Conservation (phyloP, 495 filamentous ascomycete species). For the Aspergillus kassunensis region DNA sequence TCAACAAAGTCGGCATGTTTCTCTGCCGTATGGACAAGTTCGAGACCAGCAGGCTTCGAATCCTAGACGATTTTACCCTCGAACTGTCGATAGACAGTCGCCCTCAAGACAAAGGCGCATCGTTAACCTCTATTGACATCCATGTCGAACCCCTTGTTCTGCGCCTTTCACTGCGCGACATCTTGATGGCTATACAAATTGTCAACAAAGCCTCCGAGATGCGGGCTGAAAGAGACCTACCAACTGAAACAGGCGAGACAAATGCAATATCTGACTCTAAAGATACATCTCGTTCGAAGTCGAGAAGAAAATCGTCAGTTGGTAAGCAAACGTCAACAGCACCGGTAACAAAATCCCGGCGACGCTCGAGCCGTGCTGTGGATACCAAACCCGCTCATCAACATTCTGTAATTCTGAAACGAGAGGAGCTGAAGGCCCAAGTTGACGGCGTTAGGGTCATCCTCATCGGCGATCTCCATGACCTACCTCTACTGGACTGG, state of each 20-base stretch:
- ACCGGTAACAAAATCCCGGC: slow-evolving; percentile 36
- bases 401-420: slow-evolving; percentile 58
- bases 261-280: slow-evolving; percentile 67
- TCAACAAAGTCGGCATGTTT: slow-evolving; percentile 95
- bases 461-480: slow-evolving; percentile 91
- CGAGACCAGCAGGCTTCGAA: slow-evolving; percentile 77
- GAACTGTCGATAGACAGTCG: slow-evolving; percentile 83
- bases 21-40: slow-evolving; percentile 97
- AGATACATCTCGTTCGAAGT: slow-evolving; percentile 42
- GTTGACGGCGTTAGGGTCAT: slow-evolving; percentile 89
- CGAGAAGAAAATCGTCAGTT: slow-evolving; percentile 56
- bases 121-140: slow-evolving; percentile 73
- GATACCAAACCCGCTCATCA: slow-evolving; percentile 19
- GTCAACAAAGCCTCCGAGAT: slow-evolving; percentile 89
- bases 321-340: slow-evolving; percentile 62
- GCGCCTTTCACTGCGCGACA: slow-evolving; percentile 86
- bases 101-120: slow-evolving; percentile 59
- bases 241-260: slow-evolving; percentile 49
- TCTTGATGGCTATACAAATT: slow-evolving; percentile 89
- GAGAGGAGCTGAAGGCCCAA: slow-evolving; percentile 79
- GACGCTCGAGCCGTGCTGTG: slow-evolving; percentile 32
- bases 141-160: slow-evolving; percentile 92
- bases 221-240: slow-evolving; percentile 47
- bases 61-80: slow-evolving; percentile 92
- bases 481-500: slow-evolving; percentile 89